Percentiles rank a stretch among this genome's conserved stretches.
Evolutionary conservation across 202 grass and related monocot species (phyloP).

Genomic region (Elaeis oleifera): DNA sequence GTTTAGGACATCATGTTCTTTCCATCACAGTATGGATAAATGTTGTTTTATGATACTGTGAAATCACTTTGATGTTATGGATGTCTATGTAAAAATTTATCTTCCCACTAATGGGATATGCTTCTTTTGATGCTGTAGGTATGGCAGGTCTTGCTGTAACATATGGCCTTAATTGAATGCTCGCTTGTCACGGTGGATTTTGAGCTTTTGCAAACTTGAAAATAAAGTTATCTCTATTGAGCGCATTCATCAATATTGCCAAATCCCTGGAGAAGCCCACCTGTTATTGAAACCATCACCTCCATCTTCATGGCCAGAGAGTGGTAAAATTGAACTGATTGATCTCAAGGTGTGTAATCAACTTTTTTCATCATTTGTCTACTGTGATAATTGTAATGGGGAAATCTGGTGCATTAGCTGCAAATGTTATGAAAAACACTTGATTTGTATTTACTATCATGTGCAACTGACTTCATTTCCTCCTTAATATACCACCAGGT

Average conservation of each 20-base stretch:
- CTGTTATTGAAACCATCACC: constrained; percentile 27
- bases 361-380: not conserved
- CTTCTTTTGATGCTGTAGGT: constrained; percentile 19
- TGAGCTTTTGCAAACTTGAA: constrained; percentile 42
- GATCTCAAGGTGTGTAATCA: constrained; percentile 33
- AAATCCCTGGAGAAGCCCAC: constrained; percentile 43
- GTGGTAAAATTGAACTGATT: constrained; percentile 42
- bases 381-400: too few species aligned
- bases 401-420: too few species aligned
- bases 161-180: constrained; percentile 56
- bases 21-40: too few species aligned
- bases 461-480: constrained; percentile 1
- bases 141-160: constrained; percentile 64
- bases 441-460: not conserved
- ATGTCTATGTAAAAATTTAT: not conserved
- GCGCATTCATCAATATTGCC: constrained; percentile 55
- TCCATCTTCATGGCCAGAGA: constrained; percentile 29
- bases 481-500: constrained; percentile 27
- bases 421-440: not conserved
- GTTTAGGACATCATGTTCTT: too few species aligned
- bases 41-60: not conserved
- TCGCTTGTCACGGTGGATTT: constrained; percentile 29
- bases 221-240: constrained; percentile 56
- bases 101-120: constrained; percentile 3
- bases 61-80: constrained; percentile 3